Conservation (phyloP, 176 grass and related monocot species). For the Pontederia paniculata region DNA sequence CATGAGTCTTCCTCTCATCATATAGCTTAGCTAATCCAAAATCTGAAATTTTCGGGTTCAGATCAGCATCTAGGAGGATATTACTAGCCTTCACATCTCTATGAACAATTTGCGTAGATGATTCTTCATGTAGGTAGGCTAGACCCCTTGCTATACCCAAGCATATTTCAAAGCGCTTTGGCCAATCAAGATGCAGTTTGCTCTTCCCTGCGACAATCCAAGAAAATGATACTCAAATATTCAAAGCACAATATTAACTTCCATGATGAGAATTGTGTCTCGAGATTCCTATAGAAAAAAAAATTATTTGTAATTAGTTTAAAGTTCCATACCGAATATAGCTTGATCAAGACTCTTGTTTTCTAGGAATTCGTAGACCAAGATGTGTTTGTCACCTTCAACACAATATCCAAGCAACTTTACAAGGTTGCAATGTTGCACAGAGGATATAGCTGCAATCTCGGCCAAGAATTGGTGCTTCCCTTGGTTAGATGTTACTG, state of each 20-base stretch:
- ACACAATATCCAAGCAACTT: slow-evolving; percentile 36
- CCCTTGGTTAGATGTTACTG: slow-evolving; percentile 34
- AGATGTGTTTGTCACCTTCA: slow-evolving; percentile 26
- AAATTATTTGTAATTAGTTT: background rate
- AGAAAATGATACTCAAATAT: background rate
- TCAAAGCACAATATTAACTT: too few relatives aligned
- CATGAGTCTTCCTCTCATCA: slow-evolving; percentile 39
- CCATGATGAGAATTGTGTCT: background rate
- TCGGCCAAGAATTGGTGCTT: slow-evolving; percentile 35
- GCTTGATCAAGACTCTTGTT: slow-evolving; percentile 36
- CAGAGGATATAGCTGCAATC: slow-evolving; percentile 36
- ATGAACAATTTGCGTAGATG: slow-evolving; percentile 24
- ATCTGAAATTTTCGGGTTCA: slow-evolving; percentile 47
- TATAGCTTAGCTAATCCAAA: slow-evolving; percentile 43
- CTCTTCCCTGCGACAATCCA: slow-evolving; percentile 10
- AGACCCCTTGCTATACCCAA: slow-evolving; percentile 31
- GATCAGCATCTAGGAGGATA: slow-evolving; percentile 27
- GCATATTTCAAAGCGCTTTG: slow-evolving; percentile 35
- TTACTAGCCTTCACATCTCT: slow-evolving; percentile 26
- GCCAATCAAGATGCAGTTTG: slow-evolving; percentile 30
- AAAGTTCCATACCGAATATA: slow-evolving; percentile 25
- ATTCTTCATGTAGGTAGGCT: slow-evolving; percentile 32
- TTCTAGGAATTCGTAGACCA: slow-evolving; percentile 42
- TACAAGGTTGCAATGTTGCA: slow-evolving; percentile 27
- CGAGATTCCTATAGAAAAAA: background rate